These are phyloP conservation scores for Hordeum marinum DNA, from an alignment of 176 grass and related monocot species.

Conservation along the genomic window DNA sequence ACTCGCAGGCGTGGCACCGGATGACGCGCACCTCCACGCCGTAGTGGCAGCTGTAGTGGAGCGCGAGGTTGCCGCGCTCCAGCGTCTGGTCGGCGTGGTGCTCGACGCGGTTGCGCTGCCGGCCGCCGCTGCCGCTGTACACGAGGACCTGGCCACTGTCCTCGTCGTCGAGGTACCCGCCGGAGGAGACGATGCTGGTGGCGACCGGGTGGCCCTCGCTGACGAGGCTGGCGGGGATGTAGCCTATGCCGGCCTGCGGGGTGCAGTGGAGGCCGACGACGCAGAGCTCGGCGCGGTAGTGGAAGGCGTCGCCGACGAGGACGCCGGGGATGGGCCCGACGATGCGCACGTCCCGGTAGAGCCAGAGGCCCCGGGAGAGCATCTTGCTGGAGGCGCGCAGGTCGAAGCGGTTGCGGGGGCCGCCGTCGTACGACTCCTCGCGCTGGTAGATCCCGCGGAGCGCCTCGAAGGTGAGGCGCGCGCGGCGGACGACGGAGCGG, in stretches of 20 bases:
- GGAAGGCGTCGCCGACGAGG: constrained; percentile 71
- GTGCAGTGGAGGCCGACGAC: constrained; percentile 70
- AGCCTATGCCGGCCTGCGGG: constrained; percentile 79
- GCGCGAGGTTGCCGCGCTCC: constrained; percentile 73
- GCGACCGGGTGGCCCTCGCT: constrained; percentile 62
- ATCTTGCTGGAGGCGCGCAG: constrained; percentile 56
- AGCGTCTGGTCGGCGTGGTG: constrained; percentile 68
- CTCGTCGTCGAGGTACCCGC: constrained; percentile 82
- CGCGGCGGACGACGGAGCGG: constrained; percentile 45
- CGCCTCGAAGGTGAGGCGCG: constrained; percentile 80
- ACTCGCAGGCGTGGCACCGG: constrained; percentile 34
- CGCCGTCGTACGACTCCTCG: background rate
- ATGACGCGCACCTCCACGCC: constrained; percentile 82
- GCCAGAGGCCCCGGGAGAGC: constrained; percentile 39
- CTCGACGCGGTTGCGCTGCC: constrained; percentile 37
- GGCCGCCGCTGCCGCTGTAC: constrained; percentile 89
- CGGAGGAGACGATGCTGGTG: constrained; percentile 90
- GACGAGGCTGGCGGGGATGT: constrained; percentile 43
- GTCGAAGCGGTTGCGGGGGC: constrained; percentile 46
- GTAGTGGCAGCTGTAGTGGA: constrained; percentile 72
- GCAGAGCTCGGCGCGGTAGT: constrained; percentile 84
- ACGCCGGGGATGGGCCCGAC: constrained; percentile 72
- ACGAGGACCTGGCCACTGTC: constrained; percentile 72
- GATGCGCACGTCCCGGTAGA: constrained; percentile 54
- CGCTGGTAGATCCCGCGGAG: constrained; percentile 44